A percentile compares a stretch with the other conserved stretches of the same genome.
phyloP scores from a whole-genome alignment of 306 rosid genomes.

The Canavalia ensiformis region DNA sequence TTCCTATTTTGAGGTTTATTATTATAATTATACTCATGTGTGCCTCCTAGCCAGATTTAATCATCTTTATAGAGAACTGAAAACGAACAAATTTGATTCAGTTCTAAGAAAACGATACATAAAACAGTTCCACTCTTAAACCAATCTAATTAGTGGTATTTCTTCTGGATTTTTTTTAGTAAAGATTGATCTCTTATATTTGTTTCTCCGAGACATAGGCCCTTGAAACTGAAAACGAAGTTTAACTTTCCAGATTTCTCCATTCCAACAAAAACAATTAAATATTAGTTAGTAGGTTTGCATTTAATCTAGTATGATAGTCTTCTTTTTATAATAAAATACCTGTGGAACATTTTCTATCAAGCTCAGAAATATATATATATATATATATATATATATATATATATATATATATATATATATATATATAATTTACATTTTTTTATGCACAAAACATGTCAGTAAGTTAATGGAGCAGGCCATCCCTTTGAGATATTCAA shows the following conservation, averaged over 20 bases:
- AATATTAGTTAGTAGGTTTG: neutral
- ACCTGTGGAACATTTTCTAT: neutral
- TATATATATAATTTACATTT: no score
- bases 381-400: no score
- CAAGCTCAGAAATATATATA: neutral
- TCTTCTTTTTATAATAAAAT: neutral
- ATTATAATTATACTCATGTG: neutral
- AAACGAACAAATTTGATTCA: conserved; percentile 3
- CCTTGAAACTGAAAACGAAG: conserved; percentile 10
- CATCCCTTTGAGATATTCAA: conserved; percentile 6
- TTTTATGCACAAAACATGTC: neutral
- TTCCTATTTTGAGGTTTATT: neutral
- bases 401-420: no score
- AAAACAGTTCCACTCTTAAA: conserved; percentile 30
- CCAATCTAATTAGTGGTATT: conserved; percentile 18
- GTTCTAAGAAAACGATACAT: conserved; percentile 43
- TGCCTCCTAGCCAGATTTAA: conserved; percentile 26
- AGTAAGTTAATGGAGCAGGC: neutral
- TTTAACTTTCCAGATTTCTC: conserved; percentile 28
- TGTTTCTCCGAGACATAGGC: conserved; percentile 44
- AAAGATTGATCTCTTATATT: conserved; percentile 19
- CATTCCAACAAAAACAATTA: conserved; percentile 31
- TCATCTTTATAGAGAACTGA: conserved; percentile 30
- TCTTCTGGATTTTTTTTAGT: conserved; percentile 23
- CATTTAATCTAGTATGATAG: conserved; percentile 34